Base-by-base conservation (phyloP, 2,329 filamentous ascomycete species). In the Xylariaceae sp. region DNA sequence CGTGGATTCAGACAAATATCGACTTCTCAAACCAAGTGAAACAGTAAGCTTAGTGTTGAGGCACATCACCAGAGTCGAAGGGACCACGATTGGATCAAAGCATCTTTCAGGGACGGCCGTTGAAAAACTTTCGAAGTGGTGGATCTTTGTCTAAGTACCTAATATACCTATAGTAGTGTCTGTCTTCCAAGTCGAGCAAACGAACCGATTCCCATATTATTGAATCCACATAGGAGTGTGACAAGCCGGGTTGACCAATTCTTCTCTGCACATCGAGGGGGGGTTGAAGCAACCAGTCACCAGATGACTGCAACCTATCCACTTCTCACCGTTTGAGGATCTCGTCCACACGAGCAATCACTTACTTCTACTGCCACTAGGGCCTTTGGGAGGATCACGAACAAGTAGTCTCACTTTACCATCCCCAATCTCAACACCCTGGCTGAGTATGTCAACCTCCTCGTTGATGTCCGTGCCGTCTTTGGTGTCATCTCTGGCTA, bases 391-490 rank as follows among this genome's bases (percentile, higher is more conserved):
- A 61, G 80, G 78, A 65, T 84, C 84, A 65, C 85, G 77, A 57
- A 88, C 85, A 64, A 88, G 75, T 67, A 88, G 77, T 72, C 83
- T 79, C 57, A 88, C 84, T 73, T 86, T 87, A 65, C 85, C 85
- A 60, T 86, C 83, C 35, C 84, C 84, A 69, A 87, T 87, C 74
- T 87, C 84, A 49, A 86, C 81, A n/a, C 84, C 84, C 71, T 87
- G 82, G 65, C 82, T 81, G 51, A 87, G 75, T 60, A 87, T 83
- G 68, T 87, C 84, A 34, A 80, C 74, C 62, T 78, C 76, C 58
- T 78, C 76, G 60, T 73, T 73, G 17, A 53, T 53, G 51, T 72
- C 71, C 39, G 76, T 76, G 53, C 75, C 75, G 35, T 74, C 73
- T 60, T 73, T 73, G 6, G 64, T 69, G 15, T 73, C 75, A 13